These are phyloP conservation scores for Rhynchospora breviuscula DNA, from an alignment of 176 grass and related monocot genomes.

Conservation along the genomic window DNA sequence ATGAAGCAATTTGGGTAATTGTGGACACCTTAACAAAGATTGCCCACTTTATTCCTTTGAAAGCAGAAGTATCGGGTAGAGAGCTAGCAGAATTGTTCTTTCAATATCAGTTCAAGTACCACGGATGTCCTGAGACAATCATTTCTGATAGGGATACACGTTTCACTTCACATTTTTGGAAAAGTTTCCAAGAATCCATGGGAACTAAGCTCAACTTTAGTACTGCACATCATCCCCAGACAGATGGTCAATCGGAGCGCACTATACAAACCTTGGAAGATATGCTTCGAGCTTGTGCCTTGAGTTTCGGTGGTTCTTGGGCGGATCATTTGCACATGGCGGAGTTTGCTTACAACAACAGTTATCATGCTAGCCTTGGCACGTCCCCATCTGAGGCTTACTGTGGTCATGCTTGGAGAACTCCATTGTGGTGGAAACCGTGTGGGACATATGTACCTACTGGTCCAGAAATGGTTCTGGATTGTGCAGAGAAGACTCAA, in stretches of 20 bases:
- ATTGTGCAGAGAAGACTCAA: no score
- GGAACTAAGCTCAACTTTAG: background rate
- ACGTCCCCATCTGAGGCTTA: background rate
- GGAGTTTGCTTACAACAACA: conserved; percentile 3
- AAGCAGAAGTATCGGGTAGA: no score
- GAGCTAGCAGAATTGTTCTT: no score
- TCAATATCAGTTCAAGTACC: no score
- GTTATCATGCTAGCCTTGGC: background rate
- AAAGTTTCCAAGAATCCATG: background rate
- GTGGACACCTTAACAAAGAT: no score
- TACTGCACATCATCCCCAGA: background rate
- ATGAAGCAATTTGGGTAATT: no score
- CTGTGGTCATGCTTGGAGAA: background rate
- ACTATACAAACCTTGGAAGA: background rate
- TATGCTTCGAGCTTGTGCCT: background rate
- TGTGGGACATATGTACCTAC: background rate
- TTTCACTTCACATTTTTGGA: background rate
- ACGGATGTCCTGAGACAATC: no score
- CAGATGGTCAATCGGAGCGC: background rate
- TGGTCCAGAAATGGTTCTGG: background rate
- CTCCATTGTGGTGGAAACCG: background rate
- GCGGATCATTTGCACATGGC: background rate
- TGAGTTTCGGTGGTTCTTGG: background rate
- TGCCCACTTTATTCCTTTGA: no score
- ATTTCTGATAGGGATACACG: no score